phyloP scores from a whole-genome alignment of 805 yeast genomes.

The Schizosaccharomyces lindneri region DNA sequence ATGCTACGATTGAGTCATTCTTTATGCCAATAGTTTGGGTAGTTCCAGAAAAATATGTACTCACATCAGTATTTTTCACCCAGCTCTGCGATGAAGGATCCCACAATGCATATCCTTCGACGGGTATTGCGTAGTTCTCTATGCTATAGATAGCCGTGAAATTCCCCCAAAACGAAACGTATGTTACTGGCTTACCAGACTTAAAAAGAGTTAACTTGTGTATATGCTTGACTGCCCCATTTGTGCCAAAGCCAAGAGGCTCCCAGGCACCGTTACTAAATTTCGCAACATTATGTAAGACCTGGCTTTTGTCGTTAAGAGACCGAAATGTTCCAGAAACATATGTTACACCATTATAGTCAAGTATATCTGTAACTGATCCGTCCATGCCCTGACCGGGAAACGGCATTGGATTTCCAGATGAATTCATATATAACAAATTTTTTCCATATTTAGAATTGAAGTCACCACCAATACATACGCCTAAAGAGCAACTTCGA shows the following conservation, averaged over 20 bases:
- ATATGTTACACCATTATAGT: slow-evolving; percentile 13
- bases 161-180: neutral
- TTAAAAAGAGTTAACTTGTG: neutral
- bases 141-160: neutral
- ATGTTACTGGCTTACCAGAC: neutral
- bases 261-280: neutral
- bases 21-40: neutral
- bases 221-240: neutral
- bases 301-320: no score
- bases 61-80: neutral
- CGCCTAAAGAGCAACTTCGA: no score
- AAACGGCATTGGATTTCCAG: neutral
- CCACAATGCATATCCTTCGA: neutral
- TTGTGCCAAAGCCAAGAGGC: neutral
- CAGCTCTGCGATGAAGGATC: neutral
- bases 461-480: neutral
- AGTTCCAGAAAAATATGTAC: neutral
- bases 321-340: slow-evolving; percentile 23
- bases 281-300: neutral
- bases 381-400: neutral
- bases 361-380: neutral
- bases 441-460: neutral
- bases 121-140: neutral
- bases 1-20: no score
- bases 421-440: neutral